phyloP scores from a whole-genome alignment of 2,329 filamentous ascomycete genomes.

The Clonostachys rosea region DNA sequence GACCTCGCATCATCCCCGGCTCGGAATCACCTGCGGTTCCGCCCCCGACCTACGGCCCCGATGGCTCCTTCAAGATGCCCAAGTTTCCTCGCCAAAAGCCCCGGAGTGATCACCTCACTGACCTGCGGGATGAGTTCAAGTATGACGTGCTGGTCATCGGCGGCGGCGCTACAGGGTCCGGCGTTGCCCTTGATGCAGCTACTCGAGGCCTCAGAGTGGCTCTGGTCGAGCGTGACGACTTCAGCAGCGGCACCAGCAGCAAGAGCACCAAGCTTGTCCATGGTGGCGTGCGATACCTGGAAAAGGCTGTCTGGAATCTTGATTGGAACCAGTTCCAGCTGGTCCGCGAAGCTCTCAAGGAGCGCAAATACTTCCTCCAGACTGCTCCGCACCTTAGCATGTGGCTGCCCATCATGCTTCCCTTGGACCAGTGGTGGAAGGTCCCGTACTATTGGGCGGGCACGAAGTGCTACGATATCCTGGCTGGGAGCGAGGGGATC shows the following conservation, averaged over 20 bases:
- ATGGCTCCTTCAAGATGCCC: constrained; percentile 63
- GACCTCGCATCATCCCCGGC: constrained; percentile 68
- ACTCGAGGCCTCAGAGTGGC: constrained; percentile 69
- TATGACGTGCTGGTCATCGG: constrained; percentile 71
- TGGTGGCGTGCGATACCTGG: constrained; percentile 68
- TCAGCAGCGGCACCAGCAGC: constrained; percentile 67
- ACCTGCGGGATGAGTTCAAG: constrained; percentile 46
- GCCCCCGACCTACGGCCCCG: constrained; percentile 64
- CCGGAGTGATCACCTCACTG: constrained; percentile 59
- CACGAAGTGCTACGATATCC: constrained; percentile 78
- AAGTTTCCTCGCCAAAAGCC: constrained; percentile 60
- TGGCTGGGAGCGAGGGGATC: constrained; percentile 82
- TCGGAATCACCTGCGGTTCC: constrained; percentile 64
- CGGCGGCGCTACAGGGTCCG: constrained; percentile 66
- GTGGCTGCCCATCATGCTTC: constrained; percentile 75
- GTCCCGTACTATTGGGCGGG: constrained; percentile 73
- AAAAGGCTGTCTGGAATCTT: constrained; percentile 72
- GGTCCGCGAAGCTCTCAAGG: constrained; percentile 68
- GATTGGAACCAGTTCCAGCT: constrained; percentile 70
- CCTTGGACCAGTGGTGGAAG: constrained; percentile 72
- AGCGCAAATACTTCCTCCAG: constrained; percentile 71
- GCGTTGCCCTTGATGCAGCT: constrained; percentile 67
- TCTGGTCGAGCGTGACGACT: constrained; percentile 68
- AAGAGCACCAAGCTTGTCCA: constrained; percentile 78
- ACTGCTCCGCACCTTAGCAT: constrained; percentile 69